These are phyloP conservation scores for Carpinus viminea DNA, from an alignment of 306 rosid genomes.

Conservation along the genomic window DNA sequence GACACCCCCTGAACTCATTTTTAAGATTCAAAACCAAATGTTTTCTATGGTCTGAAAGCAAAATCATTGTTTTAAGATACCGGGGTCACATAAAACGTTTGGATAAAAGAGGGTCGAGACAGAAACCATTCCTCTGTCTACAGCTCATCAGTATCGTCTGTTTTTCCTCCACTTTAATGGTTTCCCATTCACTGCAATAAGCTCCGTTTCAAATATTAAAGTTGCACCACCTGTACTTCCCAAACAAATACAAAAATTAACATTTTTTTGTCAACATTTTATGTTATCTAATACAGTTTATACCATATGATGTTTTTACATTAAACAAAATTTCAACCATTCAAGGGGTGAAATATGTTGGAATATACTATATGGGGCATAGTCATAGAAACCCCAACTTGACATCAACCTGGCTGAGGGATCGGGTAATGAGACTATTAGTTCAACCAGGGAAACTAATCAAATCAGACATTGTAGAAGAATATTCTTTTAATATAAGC, in stretches of 20 bases:
- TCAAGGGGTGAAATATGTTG: no score
- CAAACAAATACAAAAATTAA: conserved; percentile 8
- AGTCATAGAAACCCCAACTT: no score
- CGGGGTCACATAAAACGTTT: background rate
- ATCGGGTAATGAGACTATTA: no score
- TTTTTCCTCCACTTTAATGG: conserved; percentile 30
- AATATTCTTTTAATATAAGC: no score
- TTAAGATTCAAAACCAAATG: background rate
- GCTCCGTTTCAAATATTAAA: conserved; percentile 88
- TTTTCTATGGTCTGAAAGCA: background rate
- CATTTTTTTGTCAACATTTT: no score
- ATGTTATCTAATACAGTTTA: background rate
- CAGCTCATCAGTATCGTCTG: conserved; percentile 35
- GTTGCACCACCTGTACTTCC: conserved; percentile 85
- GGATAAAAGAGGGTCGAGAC: background rate
- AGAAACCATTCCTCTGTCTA: conserved; percentile 6
- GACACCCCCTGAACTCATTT: background rate
- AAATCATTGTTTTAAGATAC: background rate
- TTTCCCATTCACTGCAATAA: conserved; percentile 78
- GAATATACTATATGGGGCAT: no score
- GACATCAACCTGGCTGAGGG: no score
- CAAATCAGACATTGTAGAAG: no score
- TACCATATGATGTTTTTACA: background rate
- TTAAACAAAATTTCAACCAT: no score
- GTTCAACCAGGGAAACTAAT: no score